Evolutionary conservation across 164 flowering plant species (phyloP), one percentile per base, ranked within the genome.

Genomic region (Magnolia officinalis): DNA sequence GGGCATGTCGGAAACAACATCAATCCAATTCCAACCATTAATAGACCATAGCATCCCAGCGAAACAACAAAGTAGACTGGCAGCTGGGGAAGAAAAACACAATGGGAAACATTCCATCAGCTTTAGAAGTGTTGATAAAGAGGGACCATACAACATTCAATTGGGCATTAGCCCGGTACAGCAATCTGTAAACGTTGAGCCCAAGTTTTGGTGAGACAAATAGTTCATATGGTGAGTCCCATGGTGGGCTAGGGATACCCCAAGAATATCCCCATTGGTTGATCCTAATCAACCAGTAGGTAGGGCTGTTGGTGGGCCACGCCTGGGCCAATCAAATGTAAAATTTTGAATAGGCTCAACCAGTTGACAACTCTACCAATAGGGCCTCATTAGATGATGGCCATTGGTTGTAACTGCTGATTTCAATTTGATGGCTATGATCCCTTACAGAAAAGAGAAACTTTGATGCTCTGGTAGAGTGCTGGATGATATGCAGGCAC

Each of bases 21-120:
- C 81, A 83, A 74, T 78, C 85, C 83, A 74, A 79, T 72, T 74
- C 85, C 98, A 88, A 93, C 99, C 98, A 93, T 93, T 61, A 93
- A 76, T 52, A 95, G 85, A 50, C 99, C 99, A 81, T 93, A 95
- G 85, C 97, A 92, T 80, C 98, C 99, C 4, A 95, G 84, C 5
- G 90, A 85, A 61, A 93, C 89, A 61, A 92, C 83, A 50, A 87
- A 80, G 79, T 93, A 92, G 31, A 92, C 72, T n/a, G 97, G 98
- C 72, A 93, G 85, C 99, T 95, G 89, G 23, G 5, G 77, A 74
- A 21, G 26, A 77, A 63, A 37, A 1, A 11, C 20, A 77, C 18
- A 31, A 19, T 9, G 66, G 23, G 49, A 9, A 61, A 6, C 24
- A 67, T 14, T 67, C 8, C 4, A 2, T 55, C 18, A 55, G 61